Evolutionary conservation across 306 rosid genomes (phyloP), one percentile per base, ranked within the genome.

Genomic region (Quercus gilva): DNA sequence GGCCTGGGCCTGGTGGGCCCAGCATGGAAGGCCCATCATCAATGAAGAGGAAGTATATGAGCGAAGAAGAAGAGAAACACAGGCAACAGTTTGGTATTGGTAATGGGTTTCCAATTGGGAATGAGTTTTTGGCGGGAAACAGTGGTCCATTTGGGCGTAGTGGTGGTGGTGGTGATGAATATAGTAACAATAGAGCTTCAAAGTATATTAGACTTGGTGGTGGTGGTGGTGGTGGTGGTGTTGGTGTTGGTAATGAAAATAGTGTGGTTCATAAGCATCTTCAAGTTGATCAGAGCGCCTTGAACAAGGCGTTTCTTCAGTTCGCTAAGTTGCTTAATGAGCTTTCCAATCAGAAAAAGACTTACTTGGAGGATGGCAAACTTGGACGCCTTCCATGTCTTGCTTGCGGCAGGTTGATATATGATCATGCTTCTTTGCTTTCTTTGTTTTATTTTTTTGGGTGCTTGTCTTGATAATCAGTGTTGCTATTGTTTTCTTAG

Each of bases 331-430:
- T 84, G 45, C 79, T 93, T 28, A 88, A 91, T 65, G 99, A 96
- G 68, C 90, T 86, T 60, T 56, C 88, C 0, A 35, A 53, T 14
- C 93, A 87, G 79, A 91, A 82, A 89, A 96, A 90, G 88, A 85
- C 26, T 84, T 93, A 82, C 84, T 81, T 92, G 77, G 96, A 90
- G 86, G 86, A 96, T 26, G 97, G 96, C 52, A 93, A 91, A 79
- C 89, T 84, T 28, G 94, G 92, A 9, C 90, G 90, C 59, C 90
- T 93, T 81, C 96, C 79, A 23, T 96, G 99, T 73, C 55, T 87
- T 83, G 99, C 91, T 78, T 96, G 99, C 72, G 82, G 85, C 92
- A 96, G 99, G 99, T 93, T 81, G 45, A 41, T n/a, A n/a, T n/a
- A n/a, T 8, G 12, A 41, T 41, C 45, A 41, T 41, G 12, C 43